Conservation (phyloP, 768 basidiomycete genomes). For the Phallus indusiatus region DNA sequence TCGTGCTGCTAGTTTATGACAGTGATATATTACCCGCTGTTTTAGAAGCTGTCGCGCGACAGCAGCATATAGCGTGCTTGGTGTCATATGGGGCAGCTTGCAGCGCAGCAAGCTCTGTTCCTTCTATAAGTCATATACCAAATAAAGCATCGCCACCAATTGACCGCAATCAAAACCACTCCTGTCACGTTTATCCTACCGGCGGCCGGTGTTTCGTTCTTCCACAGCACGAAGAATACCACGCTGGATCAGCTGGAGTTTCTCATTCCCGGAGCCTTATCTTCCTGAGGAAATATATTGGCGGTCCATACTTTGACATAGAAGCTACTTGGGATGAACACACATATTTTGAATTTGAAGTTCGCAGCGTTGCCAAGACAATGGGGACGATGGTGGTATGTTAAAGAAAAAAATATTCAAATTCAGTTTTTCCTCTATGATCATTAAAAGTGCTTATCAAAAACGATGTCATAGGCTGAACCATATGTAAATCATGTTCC, state of each 20-base stretch:
- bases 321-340: slow-evolving; percentile 58
- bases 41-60: slow-evolving; percentile 15
- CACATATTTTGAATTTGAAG: slow-evolving; percentile 42
- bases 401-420: background rate
- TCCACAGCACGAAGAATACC: slow-evolving; percentile 31
- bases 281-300: slow-evolving; percentile 35
- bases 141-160: background rate
- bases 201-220: slow-evolving; percentile 28
- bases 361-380: slow-evolving; percentile 21
- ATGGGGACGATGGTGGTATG: slow-evolving; percentile 39
- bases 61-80: background rate
- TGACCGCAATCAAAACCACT: background rate
- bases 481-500: slow-evolving; percentile 55
- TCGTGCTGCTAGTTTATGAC: slow-evolving; percentile 15
- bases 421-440: background rate
- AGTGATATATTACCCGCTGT: slow-evolving; percentile 31
- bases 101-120: background rate
- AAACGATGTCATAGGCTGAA: slow-evolving; percentile 24
- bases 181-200: slow-evolving; percentile 2
- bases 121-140: slow-evolving; percentile 7
- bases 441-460: background rate
- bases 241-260: slow-evolving; percentile 31
- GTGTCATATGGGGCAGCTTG: slow-evolving; percentile 7
- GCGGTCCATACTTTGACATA: slow-evolving; percentile 45
- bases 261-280: slow-evolving; percentile 38